Evolutionary conservation across 2,329 filamentous ascomycete genomes (phyloP), one percentile per base, ranked within the genome.

Genomic region (Penicillium sp.): DNA sequence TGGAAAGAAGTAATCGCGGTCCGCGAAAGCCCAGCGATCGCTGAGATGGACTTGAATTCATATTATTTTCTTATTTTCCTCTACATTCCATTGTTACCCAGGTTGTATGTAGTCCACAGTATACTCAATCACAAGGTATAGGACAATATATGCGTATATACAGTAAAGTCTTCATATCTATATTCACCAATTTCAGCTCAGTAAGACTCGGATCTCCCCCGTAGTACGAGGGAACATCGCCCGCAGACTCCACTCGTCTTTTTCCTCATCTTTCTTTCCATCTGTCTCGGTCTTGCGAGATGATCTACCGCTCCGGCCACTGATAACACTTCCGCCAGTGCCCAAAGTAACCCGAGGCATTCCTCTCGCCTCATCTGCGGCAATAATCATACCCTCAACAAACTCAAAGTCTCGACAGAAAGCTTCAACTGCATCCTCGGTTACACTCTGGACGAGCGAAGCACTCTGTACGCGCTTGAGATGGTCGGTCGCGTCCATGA

Each of bases 401-500:
- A 74, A 70, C 53, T 82, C 86, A 64, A 96, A 98, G 53, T 92
- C 85, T 20, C 76, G 73, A 50, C 88, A 94, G 65, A 98, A 98
- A 36, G 70, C 74, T 51, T 86, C 81, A 0, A 88, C 85, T 0
- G 89, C 90, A 47, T 84, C 78, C 52, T 93, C 85, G 0, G 86
- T 92, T 32, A 95, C 77, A 31, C 80, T 73, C 32, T 85, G 77
- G 10, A 84, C 82, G 40, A 94, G 67, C 8, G 72, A 73, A 1
- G 84, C 77, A 54, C 85, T 84, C 45, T 84, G 80, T 1, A 98
- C 67, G 28, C 77, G 71, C 47, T 82, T 82, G 16, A 96, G 64
- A 43, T 87, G 85, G 34, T 92, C 84, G 52, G 85, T 80, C 2
- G 89, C 89, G 59, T 98, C 92, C 72, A 95, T 90, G 18, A 95